Evolutionary conservation across 2,329 filamentous ascomycete species (phyloP), one percentile per base, ranked within the genome.

Genomic region (Thermoascus crustaceus): DNA sequence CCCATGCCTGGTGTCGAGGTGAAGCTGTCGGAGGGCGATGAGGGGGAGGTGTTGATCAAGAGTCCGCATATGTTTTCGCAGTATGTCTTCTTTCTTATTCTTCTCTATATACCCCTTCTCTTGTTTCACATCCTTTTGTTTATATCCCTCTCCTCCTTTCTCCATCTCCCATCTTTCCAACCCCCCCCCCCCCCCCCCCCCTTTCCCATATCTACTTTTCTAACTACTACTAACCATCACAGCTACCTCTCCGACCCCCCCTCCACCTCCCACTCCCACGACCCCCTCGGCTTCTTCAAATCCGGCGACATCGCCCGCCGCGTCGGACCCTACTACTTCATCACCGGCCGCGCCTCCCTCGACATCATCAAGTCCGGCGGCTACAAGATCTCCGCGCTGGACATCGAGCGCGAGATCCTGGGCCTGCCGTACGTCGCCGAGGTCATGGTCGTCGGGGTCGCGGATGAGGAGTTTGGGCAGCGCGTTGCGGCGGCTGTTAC

Each of bases 331-430:
- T 16, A 61, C 54, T 71, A 67, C 43, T 71, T 55, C 35, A 70
- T 71, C 34, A 47, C 67, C 11, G 69, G 68, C 9, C 58, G 67
- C 9, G 66, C 63, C 3, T 66, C 60, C 11, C 54, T 68, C 7
- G 67, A 71, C 41, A 69, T 72, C 20, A 67, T 73, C 45, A 72
- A 72, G 41, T 65, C 61, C 5, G 67, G 68, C 4, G 69, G 68
- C 0, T 71, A 71, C 48, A 72, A 71, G 51, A 68, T 71, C 34
- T 67, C 62, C 1, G 67, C 68, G 2, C 50, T 71, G 3, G 69
- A 72, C 25, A 66, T 72, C 26, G 68, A 72, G 49, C 53, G 67
- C 7, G 66, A 72, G 43, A 55, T 71, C 17, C 48, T 71, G 11
- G 55, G 57, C 1, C 43, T 72, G 34, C 60, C 61, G 2, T 68